A percentile compares a stretch with the other conserved stretches of the same genome.
Conservation (phyloP, 1,139 yeast species). For the Candida sanyaensis region DNA sequence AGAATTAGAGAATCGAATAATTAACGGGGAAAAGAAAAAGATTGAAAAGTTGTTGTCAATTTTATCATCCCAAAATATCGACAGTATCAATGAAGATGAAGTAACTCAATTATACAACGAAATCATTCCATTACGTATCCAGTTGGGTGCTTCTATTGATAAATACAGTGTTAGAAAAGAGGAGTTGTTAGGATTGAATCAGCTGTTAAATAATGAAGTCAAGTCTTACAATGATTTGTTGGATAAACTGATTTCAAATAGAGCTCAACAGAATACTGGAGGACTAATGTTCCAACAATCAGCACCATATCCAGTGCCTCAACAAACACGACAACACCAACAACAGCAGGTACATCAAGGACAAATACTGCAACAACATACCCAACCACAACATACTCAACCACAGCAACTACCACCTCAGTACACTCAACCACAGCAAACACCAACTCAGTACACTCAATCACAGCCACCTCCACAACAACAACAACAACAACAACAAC, state of each 20-base stretch:
- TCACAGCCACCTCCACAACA: no score
- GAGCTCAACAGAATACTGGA: slow-evolving; percentile 16
- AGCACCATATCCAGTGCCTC: slow-evolving; percentile 13
- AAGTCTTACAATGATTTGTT: slow-evolving; percentile 68
- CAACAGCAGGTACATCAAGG: slow-evolving; percentile 4
- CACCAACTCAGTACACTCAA: not conserved
- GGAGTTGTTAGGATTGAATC: slow-evolving; percentile 70
- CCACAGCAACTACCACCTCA: no score
- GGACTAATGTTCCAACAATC: slow-evolving; percentile 4
- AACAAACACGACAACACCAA: slow-evolving; percentile 1
- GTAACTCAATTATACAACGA: slow-evolving; percentile 63
- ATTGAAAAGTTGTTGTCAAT: slow-evolving; percentile 67
- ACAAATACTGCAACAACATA: slow-evolving; percentile 19
- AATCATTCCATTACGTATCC: slow-evolving; percentile 71
- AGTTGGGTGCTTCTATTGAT: slow-evolving; percentile 70
- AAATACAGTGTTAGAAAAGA: slow-evolving; percentile 74
- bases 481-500: no score
- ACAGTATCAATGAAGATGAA: slow-evolving; percentile 38
- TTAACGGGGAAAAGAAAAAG: slow-evolving; percentile 40
- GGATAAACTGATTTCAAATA: slow-evolving; percentile 46
- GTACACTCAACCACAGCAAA: slow-evolving; percentile 19
- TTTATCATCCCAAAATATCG: slow-evolving; percentile 43
- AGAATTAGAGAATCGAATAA: slow-evolving; percentile 29
- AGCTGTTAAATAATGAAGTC: slow-evolving; percentile 68
- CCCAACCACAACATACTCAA: no score